These are phyloP conservation scores for Dendrocalamus sinicus DNA, from an alignment of 176 grass and related monocot genomes.

Conservation along the genomic window DNA sequence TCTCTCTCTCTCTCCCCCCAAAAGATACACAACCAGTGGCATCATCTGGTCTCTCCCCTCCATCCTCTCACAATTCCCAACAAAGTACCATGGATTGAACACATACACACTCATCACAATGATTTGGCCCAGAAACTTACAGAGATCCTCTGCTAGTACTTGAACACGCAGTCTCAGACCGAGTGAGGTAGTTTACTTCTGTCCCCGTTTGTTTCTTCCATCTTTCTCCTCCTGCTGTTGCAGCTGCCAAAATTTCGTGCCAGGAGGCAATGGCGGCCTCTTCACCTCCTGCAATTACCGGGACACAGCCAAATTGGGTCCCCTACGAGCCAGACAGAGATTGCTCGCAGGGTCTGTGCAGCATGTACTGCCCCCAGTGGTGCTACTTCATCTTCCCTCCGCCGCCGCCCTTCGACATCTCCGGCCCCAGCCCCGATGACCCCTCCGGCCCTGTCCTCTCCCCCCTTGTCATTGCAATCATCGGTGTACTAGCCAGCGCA, in stretches of 20 bases:
- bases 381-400: constrained; percentile 93
- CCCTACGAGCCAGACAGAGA: constrained; percentile 81
- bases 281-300: constrained; percentile 20
- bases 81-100: constrained; percentile 44
- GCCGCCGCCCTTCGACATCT: constrained; percentile 65
- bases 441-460: constrained; percentile 66
- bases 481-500: constrained; percentile 82
- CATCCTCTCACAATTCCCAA: constrained; percentile 44
- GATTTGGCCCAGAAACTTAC: constrained; percentile 53
- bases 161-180: constrained; percentile 24
- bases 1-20: neutral
- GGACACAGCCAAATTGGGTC: constrained; percentile 67
- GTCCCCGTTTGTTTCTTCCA: neutral
- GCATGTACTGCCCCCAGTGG: constrained; percentile 94
- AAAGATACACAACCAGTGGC: constrained; percentile 20
- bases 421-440: constrained; percentile 48
- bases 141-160: constrained; percentile 39
- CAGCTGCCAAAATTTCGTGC: constrained; percentile 1
- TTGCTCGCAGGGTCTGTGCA: constrained; percentile 90
- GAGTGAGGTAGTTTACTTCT: constrained; percentile 23
- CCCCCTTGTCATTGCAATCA: constrained; percentile 87
- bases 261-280: constrained; percentile 59
- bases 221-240: neutral
- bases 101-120: constrained; percentile 38
- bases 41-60: constrained; percentile 47